Conservation (phyloP, 2,329 filamentous ascomycete species). For the Beauveria rudraprayagi region DNA sequence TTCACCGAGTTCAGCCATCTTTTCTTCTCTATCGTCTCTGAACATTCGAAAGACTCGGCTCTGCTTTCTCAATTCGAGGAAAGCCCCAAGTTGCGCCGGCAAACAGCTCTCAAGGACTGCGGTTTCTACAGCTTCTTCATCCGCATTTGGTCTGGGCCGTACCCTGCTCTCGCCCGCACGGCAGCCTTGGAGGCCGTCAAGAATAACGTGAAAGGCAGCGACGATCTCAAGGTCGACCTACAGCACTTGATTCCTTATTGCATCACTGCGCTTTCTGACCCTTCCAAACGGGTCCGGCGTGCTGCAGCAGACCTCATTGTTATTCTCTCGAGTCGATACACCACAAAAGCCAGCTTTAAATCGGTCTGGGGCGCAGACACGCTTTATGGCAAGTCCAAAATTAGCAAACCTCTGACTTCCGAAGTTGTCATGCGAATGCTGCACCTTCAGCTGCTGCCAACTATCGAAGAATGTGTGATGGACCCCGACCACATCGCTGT, state of each 20-base stretch:
- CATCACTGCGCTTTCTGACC: constrained; percentile 65
- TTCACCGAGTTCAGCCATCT: constrained; percentile 52
- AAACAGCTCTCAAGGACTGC: constrained; percentile 48
- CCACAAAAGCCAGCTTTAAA: constrained; percentile 26
- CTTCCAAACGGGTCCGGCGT: constrained; percentile 66
- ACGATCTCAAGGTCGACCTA: constrained; percentile 51
- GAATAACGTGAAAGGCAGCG: constrained; percentile 43
- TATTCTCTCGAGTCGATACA: constrained; percentile 44
- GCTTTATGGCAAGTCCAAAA: constrained; percentile 54
- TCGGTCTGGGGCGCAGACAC: constrained; percentile 52
- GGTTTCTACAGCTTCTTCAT: constrained; percentile 71
- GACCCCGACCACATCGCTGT: constrained; percentile 64
- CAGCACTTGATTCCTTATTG: constrained; percentile 80
- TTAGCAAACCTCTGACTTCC: constrained; percentile 49
- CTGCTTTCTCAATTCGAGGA: constrained; percentile 45
- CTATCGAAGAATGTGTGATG: constrained; percentile 77
- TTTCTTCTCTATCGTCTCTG: constrained; percentile 46
- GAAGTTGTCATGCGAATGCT: constrained; percentile 55
- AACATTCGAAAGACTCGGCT: constrained; percentile 29
- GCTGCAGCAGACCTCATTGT: constrained; percentile 62
- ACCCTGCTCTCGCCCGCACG: constrained; percentile 59
- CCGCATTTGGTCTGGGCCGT: constrained; percentile 64
- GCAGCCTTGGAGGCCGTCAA: constrained; percentile 61
- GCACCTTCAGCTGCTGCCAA: constrained; percentile 59
- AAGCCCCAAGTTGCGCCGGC: constrained; percentile 44